Percentiles rank a stretch among this genome's conserved stretches.
Evolutionary conservation across 768 basidiomycete species (phyloP).

Genomic region (Boletus rubroflammeus): DNA sequence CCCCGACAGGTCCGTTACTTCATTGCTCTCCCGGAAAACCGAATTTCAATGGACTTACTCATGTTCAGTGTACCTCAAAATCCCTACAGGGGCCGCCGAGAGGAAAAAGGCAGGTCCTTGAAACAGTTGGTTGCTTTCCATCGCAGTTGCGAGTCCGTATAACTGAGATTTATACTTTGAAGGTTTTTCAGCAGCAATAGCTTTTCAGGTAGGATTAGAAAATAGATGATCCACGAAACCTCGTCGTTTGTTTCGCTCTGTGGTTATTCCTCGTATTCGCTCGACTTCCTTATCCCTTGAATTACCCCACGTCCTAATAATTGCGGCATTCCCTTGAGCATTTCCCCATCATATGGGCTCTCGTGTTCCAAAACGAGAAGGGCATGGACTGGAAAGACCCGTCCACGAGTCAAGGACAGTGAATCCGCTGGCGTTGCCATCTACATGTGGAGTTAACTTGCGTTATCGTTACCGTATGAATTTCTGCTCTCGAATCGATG

Average conservation of each 20-base stretch:
- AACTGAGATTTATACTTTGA: not conserved
- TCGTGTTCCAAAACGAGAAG: no score
- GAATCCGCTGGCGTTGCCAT: no score
- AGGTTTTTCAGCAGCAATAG: not conserved
- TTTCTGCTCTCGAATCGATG: not conserved
- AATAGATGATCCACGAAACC: not conserved
- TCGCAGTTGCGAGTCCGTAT: not conserved
- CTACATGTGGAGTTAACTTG: no score
- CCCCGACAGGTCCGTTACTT: not conserved
- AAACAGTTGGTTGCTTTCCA: not conserved
- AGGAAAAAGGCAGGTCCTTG: not conserved
- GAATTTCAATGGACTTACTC: not conserved
- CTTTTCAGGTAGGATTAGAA: not conserved
- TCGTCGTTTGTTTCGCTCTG: not conserved
- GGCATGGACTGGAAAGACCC: no score
- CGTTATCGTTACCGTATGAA: no score
- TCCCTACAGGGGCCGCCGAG: not conserved
- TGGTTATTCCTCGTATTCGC: not conserved
- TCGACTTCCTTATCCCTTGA: not conserved
- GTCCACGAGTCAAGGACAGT: no score
- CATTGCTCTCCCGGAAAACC: not conserved
- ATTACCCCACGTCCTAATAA: not conserved
- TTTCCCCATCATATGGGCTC: not conserved
- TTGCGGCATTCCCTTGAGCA: not conserved
- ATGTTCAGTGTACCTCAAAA: not conserved